Percentiles rank a stretch among this genome's conserved stretches.
Evolutionary conservation across 2,329 filamentous ascomycete species (phyloP).

Genomic region (Alternaria panax): DNA sequence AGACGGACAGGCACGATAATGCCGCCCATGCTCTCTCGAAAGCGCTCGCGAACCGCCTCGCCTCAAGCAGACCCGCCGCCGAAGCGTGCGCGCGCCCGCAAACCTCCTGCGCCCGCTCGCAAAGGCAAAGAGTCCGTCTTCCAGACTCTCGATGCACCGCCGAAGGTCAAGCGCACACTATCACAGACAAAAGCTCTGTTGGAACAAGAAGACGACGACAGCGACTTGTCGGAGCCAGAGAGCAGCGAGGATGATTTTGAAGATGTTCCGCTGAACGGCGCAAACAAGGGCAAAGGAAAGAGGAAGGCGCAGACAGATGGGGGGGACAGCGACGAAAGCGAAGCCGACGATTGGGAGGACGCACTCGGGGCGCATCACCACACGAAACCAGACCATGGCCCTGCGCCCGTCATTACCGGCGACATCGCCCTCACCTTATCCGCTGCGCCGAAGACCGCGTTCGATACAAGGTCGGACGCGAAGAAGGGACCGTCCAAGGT

Average conservation of each 20-base stretch:
- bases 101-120: conserved; percentile 25
- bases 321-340: conserved; percentile 46
- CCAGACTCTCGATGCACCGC: conserved; percentile 53
- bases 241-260: conserved; percentile 60
- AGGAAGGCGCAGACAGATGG: conserved; percentile 42
- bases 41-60: conserved; percentile 64
- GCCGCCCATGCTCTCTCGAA: conserved; percentile 73
- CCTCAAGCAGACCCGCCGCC: conserved; percentile 49
- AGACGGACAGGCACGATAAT: conserved; percentile 52
- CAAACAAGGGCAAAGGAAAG: conserved; percentile 53
- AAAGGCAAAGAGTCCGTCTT: conserved; percentile 53
- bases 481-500: conserved; percentile 89
- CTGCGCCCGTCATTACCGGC: conserved; percentile 62
- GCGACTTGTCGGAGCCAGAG: conserved; percentile 50
- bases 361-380: conserved; percentile 49
- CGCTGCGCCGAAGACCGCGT: conserved; percentile 31
- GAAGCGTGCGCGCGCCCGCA: conserved; percentile 33
- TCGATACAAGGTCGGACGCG: conserved; percentile 55
- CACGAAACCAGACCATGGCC: conserved; percentile 43
- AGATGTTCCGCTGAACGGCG: conserved; percentile 50
- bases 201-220: conserved; percentile 51
- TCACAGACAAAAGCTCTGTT: conserved; percentile 49
- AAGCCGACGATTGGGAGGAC: conserved; percentile 52
- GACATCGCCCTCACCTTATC: conserved; percentile 77
- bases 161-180: conserved; percentile 41